Evolutionary conservation across 345 rosid genomes (phyloP).

Genomic region (Isatis tinctoria): DNA sequence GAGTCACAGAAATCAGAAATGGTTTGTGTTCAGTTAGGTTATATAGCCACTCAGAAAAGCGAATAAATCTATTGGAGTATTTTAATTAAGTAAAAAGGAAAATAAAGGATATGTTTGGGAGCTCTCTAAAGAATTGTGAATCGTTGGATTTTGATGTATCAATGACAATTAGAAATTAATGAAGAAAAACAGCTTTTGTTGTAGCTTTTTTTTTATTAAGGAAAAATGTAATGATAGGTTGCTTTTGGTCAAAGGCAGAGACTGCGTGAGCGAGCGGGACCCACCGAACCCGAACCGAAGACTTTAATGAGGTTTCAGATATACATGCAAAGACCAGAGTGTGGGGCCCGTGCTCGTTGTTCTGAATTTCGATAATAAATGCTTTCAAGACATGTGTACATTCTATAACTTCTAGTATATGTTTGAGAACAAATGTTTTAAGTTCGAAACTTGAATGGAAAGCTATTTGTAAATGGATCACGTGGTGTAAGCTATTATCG

Average conservation of each 20-base stretch:
- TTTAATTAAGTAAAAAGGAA: conserved; percentile 1
- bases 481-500: background rate
- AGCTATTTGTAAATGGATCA: background rate
- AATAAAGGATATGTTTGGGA: conserved; percentile 20
- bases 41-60: conserved; percentile 11
- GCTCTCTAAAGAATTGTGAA: background rate
- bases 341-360: conserved; percentile 17
- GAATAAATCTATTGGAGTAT: background rate
- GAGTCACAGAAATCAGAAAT: conserved; percentile 3
- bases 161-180: conserved; percentile 7
- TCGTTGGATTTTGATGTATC: conserved; percentile 23
- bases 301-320: conserved; percentile 30
- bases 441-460: background rate
- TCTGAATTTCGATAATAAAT: background rate
- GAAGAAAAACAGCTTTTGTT: conserved; percentile 28
- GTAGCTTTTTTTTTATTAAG: background rate
- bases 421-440: conserved; percentile 9
- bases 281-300: conserved; percentile 12
- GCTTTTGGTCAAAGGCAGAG: conserved; percentile 38
- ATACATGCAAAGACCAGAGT: conserved; percentile 24
- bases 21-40: conserved; percentile 3
- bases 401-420: background rate
- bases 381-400: conserved; percentile 1
- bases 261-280: conserved; percentile 24
- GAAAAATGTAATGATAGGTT: conserved; percentile 29